Percentiles rank a stretch among this genome's conserved stretches.
These are phyloP conservation scores for Phoenix dactylifera DNA, from an alignment of 176 grass and related monocot species.

Conservation along the genomic window DNA sequence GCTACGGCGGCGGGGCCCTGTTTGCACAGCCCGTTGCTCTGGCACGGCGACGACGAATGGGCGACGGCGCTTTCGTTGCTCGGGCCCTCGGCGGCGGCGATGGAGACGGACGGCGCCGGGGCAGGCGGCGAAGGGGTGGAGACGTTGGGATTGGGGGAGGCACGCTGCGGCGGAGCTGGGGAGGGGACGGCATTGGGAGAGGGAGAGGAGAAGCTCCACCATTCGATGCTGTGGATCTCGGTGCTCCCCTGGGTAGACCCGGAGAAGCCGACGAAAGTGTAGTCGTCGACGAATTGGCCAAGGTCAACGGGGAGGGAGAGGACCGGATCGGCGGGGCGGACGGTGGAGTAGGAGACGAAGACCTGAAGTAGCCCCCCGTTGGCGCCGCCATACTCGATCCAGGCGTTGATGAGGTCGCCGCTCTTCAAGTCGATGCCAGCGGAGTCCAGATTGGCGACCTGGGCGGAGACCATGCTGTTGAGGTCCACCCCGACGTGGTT, in stretches of 20 bases:
- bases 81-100: constrained; percentile 25
- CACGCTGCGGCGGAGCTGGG: background rate
- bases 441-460: constrained; percentile 37
- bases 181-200: background rate
- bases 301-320: constrained; percentile 52
- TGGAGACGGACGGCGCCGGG: constrained; percentile 22
- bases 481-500: constrained; percentile 87
- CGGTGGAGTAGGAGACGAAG: constrained; percentile 57
- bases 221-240: constrained; percentile 79
- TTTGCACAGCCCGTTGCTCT: constrained; percentile 13
- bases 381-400: constrained; percentile 53
- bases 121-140: constrained; percentile 8
- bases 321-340: constrained; percentile 31
- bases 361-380: constrained; percentile 26
- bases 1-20: constrained; percentile 56
- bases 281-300: constrained; percentile 21
- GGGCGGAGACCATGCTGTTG: constrained; percentile 54
- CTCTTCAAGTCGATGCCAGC: constrained; percentile 45
- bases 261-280: constrained; percentile 55
- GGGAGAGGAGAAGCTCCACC: constrained; percentile 80
- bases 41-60: constrained; percentile 7
- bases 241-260: constrained; percentile 94
- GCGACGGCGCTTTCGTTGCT: background rate
- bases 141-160: background rate
- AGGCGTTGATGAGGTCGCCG: constrained; percentile 53